These are phyloP conservation scores for Bretziella fagacearum DNA, from an alignment of 2,329 filamentous ascomycete species.

Conservation along the genomic window DNA sequence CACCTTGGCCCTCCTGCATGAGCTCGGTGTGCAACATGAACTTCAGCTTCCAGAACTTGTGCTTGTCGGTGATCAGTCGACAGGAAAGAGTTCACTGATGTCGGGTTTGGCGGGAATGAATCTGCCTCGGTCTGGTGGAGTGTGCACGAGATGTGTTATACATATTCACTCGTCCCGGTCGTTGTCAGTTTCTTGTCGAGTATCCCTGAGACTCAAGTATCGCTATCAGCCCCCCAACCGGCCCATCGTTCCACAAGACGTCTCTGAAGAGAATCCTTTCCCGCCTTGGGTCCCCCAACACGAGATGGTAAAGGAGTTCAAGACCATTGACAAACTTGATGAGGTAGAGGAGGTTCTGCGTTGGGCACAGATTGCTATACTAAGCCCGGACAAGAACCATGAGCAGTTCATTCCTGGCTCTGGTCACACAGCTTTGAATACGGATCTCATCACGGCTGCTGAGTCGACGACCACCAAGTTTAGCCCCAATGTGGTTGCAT, in stretches of 20 bases:
- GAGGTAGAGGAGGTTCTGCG: constrained; percentile 51
- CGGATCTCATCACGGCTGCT: constrained; percentile 22
- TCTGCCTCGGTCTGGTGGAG: constrained; percentile 51
- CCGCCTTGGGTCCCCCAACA: constrained; percentile 46
- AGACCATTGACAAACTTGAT: constrained; percentile 39
- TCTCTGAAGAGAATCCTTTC: constrained; percentile 36
- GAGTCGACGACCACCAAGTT: constrained; percentile 45
- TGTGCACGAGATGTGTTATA: constrained; percentile 66
- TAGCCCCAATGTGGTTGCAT: constrained; percentile 62
- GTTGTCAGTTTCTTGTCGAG: constrained; percentile 47
- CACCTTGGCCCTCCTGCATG: constrained; percentile 49
- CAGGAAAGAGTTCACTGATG: constrained; percentile 59
- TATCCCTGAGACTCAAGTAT: constrained; percentile 52
- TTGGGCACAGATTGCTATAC: constrained; percentile 59
- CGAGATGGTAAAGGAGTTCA: constrained; percentile 39
- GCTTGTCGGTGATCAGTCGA: constrained; percentile 69
- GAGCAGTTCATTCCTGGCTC: constrained; percentile 37
- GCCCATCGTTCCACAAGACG: constrained; percentile 28
- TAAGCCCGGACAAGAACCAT: constrained; percentile 46
- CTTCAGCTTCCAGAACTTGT: constrained; percentile 63
- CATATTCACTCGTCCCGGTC: constrained; percentile 53
- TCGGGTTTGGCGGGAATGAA: constrained; percentile 52
- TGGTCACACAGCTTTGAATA: constrained; percentile 24
- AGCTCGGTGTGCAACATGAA: constrained; percentile 54
- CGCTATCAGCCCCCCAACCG: constrained; percentile 30